Evolutionary conservation across 768 basidiomycete species (phyloP).

Genomic region (Kondoa malvinella): DNA sequence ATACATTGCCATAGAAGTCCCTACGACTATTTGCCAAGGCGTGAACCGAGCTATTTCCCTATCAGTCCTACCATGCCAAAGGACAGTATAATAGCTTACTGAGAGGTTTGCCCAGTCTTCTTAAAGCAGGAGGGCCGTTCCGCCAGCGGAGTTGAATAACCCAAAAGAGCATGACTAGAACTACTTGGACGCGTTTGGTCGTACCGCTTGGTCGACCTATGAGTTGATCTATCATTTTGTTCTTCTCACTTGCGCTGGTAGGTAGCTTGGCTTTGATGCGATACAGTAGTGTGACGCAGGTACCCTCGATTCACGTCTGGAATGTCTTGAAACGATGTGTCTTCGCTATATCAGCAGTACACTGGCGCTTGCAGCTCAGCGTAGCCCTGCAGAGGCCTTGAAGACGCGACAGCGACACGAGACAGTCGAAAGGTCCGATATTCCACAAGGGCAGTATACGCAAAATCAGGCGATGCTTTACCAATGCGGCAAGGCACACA

Average conservation of each 20-base stretch:
- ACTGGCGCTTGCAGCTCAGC: too few relatives aligned
- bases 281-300: not conserved
- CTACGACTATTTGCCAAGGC: constrained; percentile 88
- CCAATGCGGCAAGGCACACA: too few relatives aligned
- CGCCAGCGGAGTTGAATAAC: constrained; percentile 51
- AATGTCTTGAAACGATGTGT: too few relatives aligned
- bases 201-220: not conserved
- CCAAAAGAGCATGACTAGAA: constrained; percentile 77
- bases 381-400: too few relatives aligned
- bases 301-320: too few relatives aligned
- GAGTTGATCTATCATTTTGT: not conserved
- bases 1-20: constrained; percentile 69
- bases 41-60: constrained; percentile 55
- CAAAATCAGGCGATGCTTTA: too few relatives aligned
- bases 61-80: constrained; percentile 5
- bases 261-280: not conserved
- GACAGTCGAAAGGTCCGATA: too few relatives aligned
- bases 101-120: constrained; percentile 19
- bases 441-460: too few relatives aligned
- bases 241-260: too few relatives aligned
- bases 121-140: constrained; percentile 47
- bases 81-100: not conserved
- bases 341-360: too few relatives aligned
- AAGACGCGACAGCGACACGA: too few relatives aligned
- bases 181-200: constrained; percentile 42